Evolutionary conservation across 148 eudicot species (phyloP).

Genomic region (Hydrangea macrophylla): DNA sequence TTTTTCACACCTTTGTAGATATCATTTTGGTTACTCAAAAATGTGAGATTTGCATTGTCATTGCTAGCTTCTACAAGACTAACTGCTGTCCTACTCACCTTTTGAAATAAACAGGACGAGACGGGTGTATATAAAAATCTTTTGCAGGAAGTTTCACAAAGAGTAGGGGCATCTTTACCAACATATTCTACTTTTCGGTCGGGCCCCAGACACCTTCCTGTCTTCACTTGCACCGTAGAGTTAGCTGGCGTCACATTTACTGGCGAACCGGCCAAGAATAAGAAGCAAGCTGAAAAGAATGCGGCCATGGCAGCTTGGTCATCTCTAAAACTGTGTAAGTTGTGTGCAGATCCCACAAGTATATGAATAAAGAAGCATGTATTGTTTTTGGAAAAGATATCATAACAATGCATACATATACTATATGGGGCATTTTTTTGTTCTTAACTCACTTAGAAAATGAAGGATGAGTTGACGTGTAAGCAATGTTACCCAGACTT

Average conservation of each 20-base stretch:
- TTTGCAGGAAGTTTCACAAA: slow-evolving; percentile 60
- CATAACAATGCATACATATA: no score
- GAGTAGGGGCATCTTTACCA: slow-evolving; percentile 58
- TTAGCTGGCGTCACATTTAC: slow-evolving; percentile 50
- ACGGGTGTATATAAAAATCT: slow-evolving; percentile 65
- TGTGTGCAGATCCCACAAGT: no score
- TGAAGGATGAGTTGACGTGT: no score
- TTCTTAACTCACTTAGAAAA: no score
- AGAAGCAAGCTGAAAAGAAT: slow-evolving; percentile 66
- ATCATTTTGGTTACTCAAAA: no score
- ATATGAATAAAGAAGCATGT: no score
- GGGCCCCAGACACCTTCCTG: slow-evolving; percentile 45
- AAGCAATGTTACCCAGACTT: no score
- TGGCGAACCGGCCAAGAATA: slow-evolving; percentile 59
- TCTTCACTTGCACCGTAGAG: slow-evolving; percentile 55
- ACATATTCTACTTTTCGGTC: slow-evolving; percentile 41
- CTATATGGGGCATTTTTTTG: no score
- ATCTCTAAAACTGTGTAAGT: slow-evolving; percentile 52
- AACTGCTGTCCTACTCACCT: background rate
- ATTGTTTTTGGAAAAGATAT: no score
- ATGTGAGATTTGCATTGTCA: background rate
- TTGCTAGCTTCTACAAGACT: background rate
- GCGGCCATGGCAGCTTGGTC: slow-evolving; percentile 66
- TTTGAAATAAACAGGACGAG: slow-evolving; percentile 41
- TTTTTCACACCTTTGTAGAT: no score